Conservation (phyloP, 2,329 filamentous ascomycete species). For the Hysterium pulicare region DNA sequence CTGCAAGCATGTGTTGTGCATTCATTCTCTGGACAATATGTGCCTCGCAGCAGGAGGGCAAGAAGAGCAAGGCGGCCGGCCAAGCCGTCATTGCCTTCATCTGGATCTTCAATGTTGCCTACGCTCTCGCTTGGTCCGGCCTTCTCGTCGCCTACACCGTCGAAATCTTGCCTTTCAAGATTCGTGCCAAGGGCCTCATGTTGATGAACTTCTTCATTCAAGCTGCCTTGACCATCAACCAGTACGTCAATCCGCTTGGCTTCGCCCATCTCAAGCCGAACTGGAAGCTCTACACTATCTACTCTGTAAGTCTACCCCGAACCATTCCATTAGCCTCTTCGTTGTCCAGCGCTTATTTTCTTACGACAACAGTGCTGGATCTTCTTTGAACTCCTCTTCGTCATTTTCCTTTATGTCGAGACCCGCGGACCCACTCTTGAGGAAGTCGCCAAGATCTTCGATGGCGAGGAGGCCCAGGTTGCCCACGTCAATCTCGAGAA, state of each 20-base stretch:
- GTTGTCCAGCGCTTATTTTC: not conserved
- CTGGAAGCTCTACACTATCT: constrained; percentile 66
- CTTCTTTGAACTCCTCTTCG: constrained; percentile 57
- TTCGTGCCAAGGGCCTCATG: constrained; percentile 11
- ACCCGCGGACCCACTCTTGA: constrained; percentile 69
- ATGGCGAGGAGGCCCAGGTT: constrained; percentile 56
- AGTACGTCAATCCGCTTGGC: constrained; percentile 9
- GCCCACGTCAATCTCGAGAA: constrained; percentile 24
- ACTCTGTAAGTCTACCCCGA: constrained; percentile 45
- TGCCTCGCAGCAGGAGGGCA: constrained; percentile 18
- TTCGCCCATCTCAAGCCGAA: constrained; percentile 51
- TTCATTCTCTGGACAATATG: constrained; percentile 43
- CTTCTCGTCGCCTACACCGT: constrained; percentile 23
- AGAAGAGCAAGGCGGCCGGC: not conserved
- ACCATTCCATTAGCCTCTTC: not conserved
- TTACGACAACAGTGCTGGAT: constrained; percentile 50
- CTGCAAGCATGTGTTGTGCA: constrained; percentile 40
- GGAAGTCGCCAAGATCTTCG: constrained; percentile 68
- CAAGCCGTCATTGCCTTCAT: constrained; percentile 2
- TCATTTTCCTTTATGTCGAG: constrained; percentile 67
- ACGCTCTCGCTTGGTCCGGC: constrained; percentile 28
- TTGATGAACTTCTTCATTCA: not conserved
- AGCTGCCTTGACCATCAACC: constrained; percentile 1
- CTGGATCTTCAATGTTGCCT: constrained; percentile 1
- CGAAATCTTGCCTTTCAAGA: constrained; percentile 28